Percentiles rank a stretch among this genome's conserved stretches.
phyloP scores from a whole-genome alignment of 2,329 filamentous ascomycete genomes.

The Dendryphion nanum region DNA sequence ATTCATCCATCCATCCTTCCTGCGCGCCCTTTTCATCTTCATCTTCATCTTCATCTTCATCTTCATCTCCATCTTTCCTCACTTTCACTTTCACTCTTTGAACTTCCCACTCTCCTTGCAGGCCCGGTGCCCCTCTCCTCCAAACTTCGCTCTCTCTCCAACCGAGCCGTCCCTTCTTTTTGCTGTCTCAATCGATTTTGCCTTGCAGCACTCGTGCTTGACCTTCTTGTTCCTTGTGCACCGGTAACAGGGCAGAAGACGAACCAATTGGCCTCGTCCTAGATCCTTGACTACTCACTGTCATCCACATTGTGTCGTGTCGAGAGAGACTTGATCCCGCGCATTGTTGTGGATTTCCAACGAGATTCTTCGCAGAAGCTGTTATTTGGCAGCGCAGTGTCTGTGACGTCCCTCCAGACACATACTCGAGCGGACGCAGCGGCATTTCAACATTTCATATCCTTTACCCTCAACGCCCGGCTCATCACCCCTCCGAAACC shows the following conservation, averaged over 20 bases:
- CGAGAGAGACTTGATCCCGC: too few species aligned
- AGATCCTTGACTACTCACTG: too few species aligned
- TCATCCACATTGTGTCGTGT: too few species aligned
- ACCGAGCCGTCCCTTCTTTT: conserved; percentile 14
- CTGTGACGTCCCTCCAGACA: too few species aligned
- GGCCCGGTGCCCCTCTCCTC: conserved; percentile 22
- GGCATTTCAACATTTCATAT: conserved; percentile 16
- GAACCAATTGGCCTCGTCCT: conserved; percentile 10
- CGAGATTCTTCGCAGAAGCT: too few species aligned
- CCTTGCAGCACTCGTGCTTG: conserved; percentile 20
- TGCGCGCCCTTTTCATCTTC: conserved; percentile 6
- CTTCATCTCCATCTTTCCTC: conserved; percentile 13
- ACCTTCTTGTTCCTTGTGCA: conserved; percentile 7
- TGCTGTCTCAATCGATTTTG: conserved; percentile 19
- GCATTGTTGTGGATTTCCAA: too few species aligned
- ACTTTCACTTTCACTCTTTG: too few species aligned
- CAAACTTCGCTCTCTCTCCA: conserved; percentile 4
- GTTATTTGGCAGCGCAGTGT: too few species aligned
- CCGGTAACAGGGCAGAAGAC: conserved; percentile 5
- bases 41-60: conserved; percentile 1
- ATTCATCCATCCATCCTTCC: conserved; percentile 8
- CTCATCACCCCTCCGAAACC: too few species aligned
- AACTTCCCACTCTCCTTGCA: conserved; percentile 29
- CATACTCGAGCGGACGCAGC: too few species aligned
- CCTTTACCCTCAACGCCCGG: too few species aligned